phyloP scores from a whole-genome alignment of 139 green algal species.

The Medakamo hakoo region DNA sequence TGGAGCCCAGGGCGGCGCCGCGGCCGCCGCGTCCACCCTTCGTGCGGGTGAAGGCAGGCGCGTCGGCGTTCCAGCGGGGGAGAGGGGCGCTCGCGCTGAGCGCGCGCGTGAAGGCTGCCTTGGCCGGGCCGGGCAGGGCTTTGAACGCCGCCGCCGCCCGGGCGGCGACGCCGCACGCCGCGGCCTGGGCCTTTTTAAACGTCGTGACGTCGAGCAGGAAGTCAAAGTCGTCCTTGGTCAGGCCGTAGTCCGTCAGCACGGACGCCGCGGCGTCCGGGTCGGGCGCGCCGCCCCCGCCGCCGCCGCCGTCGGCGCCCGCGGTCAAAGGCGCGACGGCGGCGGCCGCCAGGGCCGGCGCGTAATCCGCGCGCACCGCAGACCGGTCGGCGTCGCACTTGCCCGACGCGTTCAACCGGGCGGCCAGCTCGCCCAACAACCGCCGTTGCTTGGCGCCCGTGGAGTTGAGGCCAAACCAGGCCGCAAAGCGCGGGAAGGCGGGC shows the following conservation, averaged over 20 bases:
- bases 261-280: constrained; percentile 1
- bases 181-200: constrained; percentile 1
- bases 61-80: neutral
- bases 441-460: constrained; percentile 65
- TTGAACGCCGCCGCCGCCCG: no score
- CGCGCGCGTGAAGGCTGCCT: constrained; percentile 62
- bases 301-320: constrained; percentile 43
- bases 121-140: constrained; percentile 17
- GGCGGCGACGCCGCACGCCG: neutral
- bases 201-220: constrained; percentile 44
- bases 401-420: constrained; percentile 53
- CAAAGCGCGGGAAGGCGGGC: constrained; percentile 74
- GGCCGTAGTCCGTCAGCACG: constrained; percentile 39
- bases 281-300: constrained; percentile 12
- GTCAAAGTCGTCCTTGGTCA: constrained; percentile 38
- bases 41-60: neutral
- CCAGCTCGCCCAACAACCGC: constrained; percentile 74
- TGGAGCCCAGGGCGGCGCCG: no score
- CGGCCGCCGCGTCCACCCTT: neutral
- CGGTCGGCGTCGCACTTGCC: constrained; percentile 19
- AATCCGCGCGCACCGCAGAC: constrained; percentile 43
- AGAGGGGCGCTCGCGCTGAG: constrained; percentile 31
- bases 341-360: constrained; percentile 49
- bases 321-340: constrained; percentile 32
- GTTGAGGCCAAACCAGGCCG: constrained; percentile 82